Evolutionary conservation across 2,329 filamentous ascomycete genomes (phyloP), one percentile per base, ranked within the genome.

Genomic region (Allantophomopsis cytisporea): DNA sequence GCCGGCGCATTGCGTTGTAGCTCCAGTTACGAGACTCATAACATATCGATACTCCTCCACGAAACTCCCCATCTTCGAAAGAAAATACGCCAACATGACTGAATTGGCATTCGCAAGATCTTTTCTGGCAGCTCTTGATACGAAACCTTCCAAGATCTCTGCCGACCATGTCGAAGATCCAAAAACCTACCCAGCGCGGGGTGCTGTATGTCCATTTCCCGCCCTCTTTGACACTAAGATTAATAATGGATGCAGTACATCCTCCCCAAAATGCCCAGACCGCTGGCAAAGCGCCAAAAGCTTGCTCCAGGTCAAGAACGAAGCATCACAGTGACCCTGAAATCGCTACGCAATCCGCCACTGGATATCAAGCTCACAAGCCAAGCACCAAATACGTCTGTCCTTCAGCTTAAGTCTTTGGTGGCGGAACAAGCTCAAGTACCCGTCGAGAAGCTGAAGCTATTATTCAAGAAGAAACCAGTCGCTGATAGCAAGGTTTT

Each of bases 131-230:
- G 73, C 76, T 16, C 74, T 96, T 45, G 86, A 94, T 61, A 73
- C 77, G 44, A 78, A 80, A 37, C 82, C 87, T 7, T 60, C 78
- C 51, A 93, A 88, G 66, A 73, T 96, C 46, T 77, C 81, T n/a
- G 68, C 83, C 47, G 86, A 96, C 60, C 83, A 95, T 75, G 79
- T 93, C 59, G 84, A 89, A 61, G 85, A 95, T 55, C 77, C 85
- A 37, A 79, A 78, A 52, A 76, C 71, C 48, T 88, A 89, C 57
- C 82, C 84, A 17, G 66, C 82, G 18, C 76, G 83, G 45, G 70
- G 77, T 47, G 81, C 87, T 13, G 89, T 95, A 73, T 21, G 78
- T 58, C 11, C 35, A 36, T 28, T 41, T 18, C 36, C 36, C 33
- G 31, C 32, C 5, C 21, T 28, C 20, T 33, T 11, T 10, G 16